Conservation (phyloP, 2,329 filamentous ascomycete species). For the Colletotrichum chlorophyti region DNA sequence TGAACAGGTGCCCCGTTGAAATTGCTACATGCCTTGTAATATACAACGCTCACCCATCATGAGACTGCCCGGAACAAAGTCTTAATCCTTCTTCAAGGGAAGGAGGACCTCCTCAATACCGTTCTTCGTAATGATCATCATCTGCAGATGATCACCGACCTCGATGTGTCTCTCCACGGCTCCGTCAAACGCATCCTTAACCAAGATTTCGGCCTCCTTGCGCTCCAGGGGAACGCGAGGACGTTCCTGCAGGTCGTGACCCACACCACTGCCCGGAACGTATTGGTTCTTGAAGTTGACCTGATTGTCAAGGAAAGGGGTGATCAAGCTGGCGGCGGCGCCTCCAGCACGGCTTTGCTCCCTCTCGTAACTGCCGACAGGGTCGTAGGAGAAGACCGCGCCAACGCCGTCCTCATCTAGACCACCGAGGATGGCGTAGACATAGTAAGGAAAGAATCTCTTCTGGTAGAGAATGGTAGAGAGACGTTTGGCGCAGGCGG, state of each 20-base stretch:
- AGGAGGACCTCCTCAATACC: constrained; percentile 87
- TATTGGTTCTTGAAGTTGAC: constrained; percentile 99
- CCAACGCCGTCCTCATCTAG: constrained; percentile 94
- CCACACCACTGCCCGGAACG: constrained; percentile 82
- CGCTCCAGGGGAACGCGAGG: constrained; percentile 73
- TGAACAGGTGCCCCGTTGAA: constrained; percentile 12
- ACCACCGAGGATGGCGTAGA: constrained; percentile 90
- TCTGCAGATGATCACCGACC: constrained; percentile 94
- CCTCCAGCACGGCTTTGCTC: constrained; percentile 95
- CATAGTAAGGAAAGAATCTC: constrained; percentile 99
- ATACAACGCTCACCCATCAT: constrained; percentile 18
- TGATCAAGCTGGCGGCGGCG: constrained; percentile 92
- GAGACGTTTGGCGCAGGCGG: constrained; percentile 92
- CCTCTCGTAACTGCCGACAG: constrained; percentile 95
- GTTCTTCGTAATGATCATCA: constrained; percentile 87
- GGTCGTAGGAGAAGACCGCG: constrained; percentile 96
- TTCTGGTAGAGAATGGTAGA: constrained; percentile 97
- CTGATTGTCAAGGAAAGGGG: constrained; percentile 99
- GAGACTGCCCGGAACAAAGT: not conserved
- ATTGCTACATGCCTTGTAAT: constrained; percentile 28
- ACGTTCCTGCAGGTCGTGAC: constrained; percentile 79
- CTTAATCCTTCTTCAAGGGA: constrained; percentile 88
- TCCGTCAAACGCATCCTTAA: constrained; percentile 97
- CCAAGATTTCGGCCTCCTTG: constrained; percentile 80
- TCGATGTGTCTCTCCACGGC: constrained; percentile 99